These are phyloP conservation scores for Cercospora janseana DNA, from an alignment of 2,329 filamentous ascomycete genomes.

Conservation along the genomic window DNA sequence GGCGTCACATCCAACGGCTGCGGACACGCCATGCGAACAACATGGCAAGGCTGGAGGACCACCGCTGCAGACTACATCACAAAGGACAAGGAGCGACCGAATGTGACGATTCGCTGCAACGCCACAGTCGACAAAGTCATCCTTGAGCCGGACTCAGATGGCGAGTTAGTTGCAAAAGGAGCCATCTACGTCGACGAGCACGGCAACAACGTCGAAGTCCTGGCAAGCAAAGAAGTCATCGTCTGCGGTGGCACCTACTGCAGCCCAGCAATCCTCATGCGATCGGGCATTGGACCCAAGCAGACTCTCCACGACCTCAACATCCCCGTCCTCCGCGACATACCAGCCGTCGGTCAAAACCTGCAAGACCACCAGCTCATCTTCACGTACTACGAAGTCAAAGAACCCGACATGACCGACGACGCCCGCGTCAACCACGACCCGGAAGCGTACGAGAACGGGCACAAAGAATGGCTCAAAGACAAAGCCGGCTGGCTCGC, in stretches of 20 bases:
- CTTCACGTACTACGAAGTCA: constrained; percentile 62
- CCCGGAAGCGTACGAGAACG: constrained; percentile 49
- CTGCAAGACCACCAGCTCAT: constrained; percentile 36
- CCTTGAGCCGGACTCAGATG: constrained; percentile 56
- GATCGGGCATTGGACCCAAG: constrained; percentile 54
- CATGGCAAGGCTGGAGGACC: constrained; percentile 52
- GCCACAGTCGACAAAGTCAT: constrained; percentile 59
- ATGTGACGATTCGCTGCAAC: constrained; percentile 47
- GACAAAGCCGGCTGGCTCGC: constrained; percentile 59
- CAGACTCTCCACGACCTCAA: constrained; percentile 41
- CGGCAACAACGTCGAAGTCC: constrained; percentile 43
- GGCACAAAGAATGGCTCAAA: constrained; percentile 57
- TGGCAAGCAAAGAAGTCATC: constrained; percentile 22
- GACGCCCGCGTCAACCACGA: constrained; percentile 59
- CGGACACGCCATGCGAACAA: constrained; percentile 55
- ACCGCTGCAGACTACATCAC: constrained; percentile 56
- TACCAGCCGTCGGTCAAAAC: constrained; percentile 54
- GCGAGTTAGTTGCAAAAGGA: constrained; percentile 49
- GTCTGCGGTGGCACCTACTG: constrained; percentile 52
- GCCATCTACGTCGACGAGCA: constrained; percentile 43
- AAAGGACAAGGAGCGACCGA: constrained; percentile 41
- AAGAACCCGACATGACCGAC: constrained; percentile 52
- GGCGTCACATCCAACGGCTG: constrained; percentile 55
- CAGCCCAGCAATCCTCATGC: constrained; percentile 55
- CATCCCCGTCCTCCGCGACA: constrained; percentile 49